Conservation (phyloP, 345 rosid species). For the Euphorbia pulcherrima region DNA sequence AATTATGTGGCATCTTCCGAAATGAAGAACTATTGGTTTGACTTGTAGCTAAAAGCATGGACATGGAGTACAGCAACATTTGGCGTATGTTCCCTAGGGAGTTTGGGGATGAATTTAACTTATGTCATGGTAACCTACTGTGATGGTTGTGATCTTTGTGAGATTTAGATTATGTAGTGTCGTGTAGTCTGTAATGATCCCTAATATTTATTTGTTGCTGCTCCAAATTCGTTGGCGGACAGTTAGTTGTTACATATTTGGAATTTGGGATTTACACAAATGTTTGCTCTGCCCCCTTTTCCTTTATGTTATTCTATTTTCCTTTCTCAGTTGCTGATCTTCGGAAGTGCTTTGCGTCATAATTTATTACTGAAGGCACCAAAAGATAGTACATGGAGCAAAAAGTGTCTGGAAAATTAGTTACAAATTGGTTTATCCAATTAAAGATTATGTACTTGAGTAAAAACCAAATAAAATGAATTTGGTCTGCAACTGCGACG, state of each 20-base stretch:
- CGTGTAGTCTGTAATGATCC: constrained; percentile 1
- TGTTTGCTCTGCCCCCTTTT: not conserved
- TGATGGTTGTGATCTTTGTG: constrained; percentile 11
- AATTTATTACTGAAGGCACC: not conserved
- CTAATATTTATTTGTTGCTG: constrained; percentile 4
- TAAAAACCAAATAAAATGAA: no score
- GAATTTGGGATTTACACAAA: not conserved
- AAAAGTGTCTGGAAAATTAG: not conserved
- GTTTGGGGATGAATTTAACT: not conserved
- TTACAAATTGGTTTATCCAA: no score
- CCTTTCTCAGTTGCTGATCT: not conserved
- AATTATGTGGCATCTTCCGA: not conserved
- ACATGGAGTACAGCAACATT: not conserved
- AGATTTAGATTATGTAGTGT: constrained; percentile 3
- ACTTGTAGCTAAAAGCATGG: constrained; percentile 3
- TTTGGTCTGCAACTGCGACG: no score
- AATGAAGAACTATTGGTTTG: not conserved
- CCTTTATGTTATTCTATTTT: not conserved
- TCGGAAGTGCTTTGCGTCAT: not conserved
- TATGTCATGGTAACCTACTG: not conserved
- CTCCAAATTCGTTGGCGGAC: not conserved
- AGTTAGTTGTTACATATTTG: constrained; percentile 11
- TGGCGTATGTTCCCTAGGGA: not conserved
- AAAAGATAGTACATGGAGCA: not conserved
- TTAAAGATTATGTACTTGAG: no score